Evolutionary conservation across 164 flowering plant species (phyloP), one percentile per base, ranked within the genome.

Genomic region (Magnolia officinalis): DNA sequence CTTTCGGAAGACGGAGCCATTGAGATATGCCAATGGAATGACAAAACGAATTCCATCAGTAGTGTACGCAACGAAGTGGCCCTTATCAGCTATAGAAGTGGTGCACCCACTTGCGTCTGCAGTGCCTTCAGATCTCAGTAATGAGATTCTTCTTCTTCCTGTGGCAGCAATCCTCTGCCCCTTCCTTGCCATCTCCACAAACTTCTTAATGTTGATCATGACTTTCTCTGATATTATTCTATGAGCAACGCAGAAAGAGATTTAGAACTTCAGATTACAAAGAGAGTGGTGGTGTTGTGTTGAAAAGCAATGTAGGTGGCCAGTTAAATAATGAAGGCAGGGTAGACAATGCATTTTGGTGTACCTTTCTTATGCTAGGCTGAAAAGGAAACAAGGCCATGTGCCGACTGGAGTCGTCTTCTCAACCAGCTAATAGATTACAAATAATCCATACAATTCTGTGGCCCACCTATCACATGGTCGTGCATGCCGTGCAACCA

Each of bases 1-100:
- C 71, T 82, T 77, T 26, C 8, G 72, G 50, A 82, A 68, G 21
- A 77, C 71, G n/a, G 61, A 50, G 49, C 65, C 21, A 18, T 37
- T 67, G 1, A 82, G 78, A 75, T 61, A 75, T 10, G 13, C 23
- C 58, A 82, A 73, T 0, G 84, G 84, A 75, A 80, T 26, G 72
- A 80, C 63, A 50, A 80, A 82, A 9, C 80, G 72, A 29, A 68
- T 81, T 50, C 77, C 68, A 71, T 81, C 84, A 2, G 29, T 20
- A 1, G 82, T 69, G 71, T 83, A 83, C 21, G 75, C 77, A 2
- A 79, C 79, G 61, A 79, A 81, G 63, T 76, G 81, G 16, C 86
- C 82, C 52, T 77, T 74, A 6, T 51, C 31, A 1, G 75, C 72
- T 16, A 58, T 16, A 3, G 21, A 4, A n/a, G n/a, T 69, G 59